A percentile compares a stretch with the other conserved stretches of the same genome.
These are phyloP conservation scores for Dryas drummondii DNA, from an alignment of 306 rosid species.

Conservation along the genomic window DNA sequence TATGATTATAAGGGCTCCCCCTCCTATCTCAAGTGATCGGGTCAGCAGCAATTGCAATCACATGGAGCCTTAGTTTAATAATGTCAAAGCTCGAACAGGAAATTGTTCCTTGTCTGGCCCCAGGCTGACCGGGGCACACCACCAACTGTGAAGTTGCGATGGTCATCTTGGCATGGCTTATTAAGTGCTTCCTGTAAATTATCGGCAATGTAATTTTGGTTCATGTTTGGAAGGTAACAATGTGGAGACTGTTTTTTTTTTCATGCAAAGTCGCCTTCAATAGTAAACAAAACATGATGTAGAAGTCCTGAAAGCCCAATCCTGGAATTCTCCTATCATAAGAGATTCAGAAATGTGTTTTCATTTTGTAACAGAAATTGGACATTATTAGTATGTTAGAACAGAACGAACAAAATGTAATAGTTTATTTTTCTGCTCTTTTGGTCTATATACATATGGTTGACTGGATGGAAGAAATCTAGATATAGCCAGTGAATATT, in stretches of 20 bases:
- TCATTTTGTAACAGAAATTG: no score
- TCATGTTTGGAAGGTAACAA: background rate
- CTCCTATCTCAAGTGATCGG: conserved; percentile 38
- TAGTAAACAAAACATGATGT: no score
- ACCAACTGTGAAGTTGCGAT: background rate
- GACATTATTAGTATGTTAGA: no score
- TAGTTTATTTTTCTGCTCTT: no score
- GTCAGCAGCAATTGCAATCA: conserved; percentile 29
- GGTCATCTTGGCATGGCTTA: background rate
- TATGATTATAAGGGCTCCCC: conserved; percentile 49
- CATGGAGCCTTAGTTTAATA: conserved; percentile 28
- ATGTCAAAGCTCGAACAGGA: conserved; percentile 5
- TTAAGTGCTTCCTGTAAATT: background rate
- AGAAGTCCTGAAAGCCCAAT: no score
- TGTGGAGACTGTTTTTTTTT: background rate
- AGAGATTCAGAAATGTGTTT: no score
- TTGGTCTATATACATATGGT: no score
- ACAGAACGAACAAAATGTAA: no score
- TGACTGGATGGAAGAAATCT: no score
- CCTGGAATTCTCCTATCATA: no score
- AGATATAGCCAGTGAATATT: no score
- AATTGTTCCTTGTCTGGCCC: conserved; percentile 3
- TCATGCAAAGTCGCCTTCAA: no score
- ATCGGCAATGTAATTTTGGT: background rate
- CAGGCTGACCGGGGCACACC: background rate